Evolutionary conservation across 345 rosid genomes (phyloP).

Genomic region (Gossypium stocksii): DNA sequence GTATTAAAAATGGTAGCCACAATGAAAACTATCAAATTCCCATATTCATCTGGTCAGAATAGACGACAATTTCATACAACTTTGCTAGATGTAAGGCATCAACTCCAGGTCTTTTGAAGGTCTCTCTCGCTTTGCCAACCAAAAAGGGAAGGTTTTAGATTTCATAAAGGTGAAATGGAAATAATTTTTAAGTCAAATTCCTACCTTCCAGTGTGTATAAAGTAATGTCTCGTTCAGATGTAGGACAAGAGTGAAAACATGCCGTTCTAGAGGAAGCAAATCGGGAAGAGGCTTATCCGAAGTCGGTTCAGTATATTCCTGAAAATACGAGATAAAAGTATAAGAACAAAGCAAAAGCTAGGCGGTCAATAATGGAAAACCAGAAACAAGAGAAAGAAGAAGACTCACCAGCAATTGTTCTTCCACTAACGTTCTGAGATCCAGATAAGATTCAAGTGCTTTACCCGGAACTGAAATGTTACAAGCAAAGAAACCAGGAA

Average conservation of each 20-base stretch:
- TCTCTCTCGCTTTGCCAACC: slow-evolving; percentile 68
- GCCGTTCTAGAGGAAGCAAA: slow-evolving; percentile 76
- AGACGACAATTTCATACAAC: slow-evolving; percentile 78
- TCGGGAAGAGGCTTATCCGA: slow-evolving; percentile 97
- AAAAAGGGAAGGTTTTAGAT: neutral
- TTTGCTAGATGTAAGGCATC: slow-evolving; percentile 83
- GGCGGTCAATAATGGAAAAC: neutral
- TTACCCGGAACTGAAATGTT: slow-evolving; percentile 60
- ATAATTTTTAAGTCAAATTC: neutral
- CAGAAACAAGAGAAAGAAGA: slow-evolving; percentile 4
- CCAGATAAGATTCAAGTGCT: slow-evolving; percentile 82
- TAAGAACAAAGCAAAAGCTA: neutral
- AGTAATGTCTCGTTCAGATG: slow-evolving; percentile 91
- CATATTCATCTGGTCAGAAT: slow-evolving; percentile 76
- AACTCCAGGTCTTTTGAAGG: slow-evolving; percentile 95
- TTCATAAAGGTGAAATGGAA: neutral
- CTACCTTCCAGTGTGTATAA: slow-evolving; percentile 85
- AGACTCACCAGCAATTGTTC: slow-evolving; percentile 66
- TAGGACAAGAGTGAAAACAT: slow-evolving; percentile 83
- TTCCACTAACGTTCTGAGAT: slow-evolving; percentile 66
- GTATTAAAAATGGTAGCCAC: neutral
- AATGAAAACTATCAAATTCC: slow-evolving; percentile 32
- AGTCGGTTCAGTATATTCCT: slow-evolving; percentile 91
- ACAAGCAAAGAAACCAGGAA: neutral
- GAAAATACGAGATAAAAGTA: slow-evolving; percentile 5